Evolutionary conservation across 148 eudicot species (phyloP).

Genomic region (Beta vulgaris): DNA sequence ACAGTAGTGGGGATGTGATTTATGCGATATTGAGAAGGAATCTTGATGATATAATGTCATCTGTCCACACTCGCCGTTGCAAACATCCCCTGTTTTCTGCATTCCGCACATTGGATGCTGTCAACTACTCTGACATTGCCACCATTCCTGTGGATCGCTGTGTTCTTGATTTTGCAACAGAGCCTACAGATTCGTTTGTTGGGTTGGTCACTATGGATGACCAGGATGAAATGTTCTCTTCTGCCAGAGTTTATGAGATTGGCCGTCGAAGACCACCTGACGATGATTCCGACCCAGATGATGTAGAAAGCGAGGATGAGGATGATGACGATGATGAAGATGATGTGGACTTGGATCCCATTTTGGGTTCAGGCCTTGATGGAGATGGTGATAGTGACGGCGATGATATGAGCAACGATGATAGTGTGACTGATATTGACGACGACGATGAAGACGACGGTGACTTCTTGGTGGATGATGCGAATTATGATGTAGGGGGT

Average conservation of each 20-base stretch:
- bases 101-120: slow-evolving; percentile 90
- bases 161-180: slow-evolving; percentile 81
- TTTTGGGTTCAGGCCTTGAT: slow-evolving; percentile 44
- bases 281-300: slow-evolving; percentile 97
- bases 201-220: slow-evolving; percentile 91
- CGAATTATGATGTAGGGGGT: slow-evolving; percentile 49
- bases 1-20: slow-evolving; percentile 80
- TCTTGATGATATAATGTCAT: slow-evolving; percentile 70
- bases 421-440: slow-evolving; percentile 48
- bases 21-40: slow-evolving; percentile 86
- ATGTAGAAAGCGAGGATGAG: slow-evolving; percentile 73
- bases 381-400: slow-evolving; percentile 71
- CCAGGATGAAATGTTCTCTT: slow-evolving; percentile 79
- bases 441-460: slow-evolving; percentile 73
- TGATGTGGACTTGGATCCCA: slow-evolving; percentile 56
- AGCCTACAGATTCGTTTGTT: slow-evolving; percentile 83
- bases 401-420: slow-evolving; percentile 61
- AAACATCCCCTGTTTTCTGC: slow-evolving; percentile 84
- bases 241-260: slow-evolving; percentile 85
- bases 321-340: slow-evolving; percentile 67
- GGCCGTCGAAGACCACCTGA: slow-evolving; percentile 87
- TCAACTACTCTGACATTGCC: slow-evolving; percentile 83
- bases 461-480: slow-evolving; percentile 52
- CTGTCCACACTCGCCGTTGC: slow-evolving; percentile 66
- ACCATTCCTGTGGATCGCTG: slow-evolving; percentile 85